Evolutionary conservation across 805 yeast species (phyloP), one percentile per base, ranked within the genome.

Genomic region (Candida railenensis): DNA sequence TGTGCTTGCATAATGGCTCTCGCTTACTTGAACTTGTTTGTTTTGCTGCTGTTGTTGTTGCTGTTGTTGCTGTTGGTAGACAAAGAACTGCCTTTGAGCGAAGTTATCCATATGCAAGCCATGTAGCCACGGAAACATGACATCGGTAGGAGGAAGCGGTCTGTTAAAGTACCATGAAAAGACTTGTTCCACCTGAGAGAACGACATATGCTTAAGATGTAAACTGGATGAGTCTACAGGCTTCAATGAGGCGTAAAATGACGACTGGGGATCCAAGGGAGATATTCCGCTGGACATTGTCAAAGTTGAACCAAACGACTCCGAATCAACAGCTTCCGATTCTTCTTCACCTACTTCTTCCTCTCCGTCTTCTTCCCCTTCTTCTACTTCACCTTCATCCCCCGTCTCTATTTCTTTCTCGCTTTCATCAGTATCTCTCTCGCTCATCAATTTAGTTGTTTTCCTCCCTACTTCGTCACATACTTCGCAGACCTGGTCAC

Each of bases 121-220:
- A 61, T 91, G 96, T 21, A 89, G 71, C 97, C 97, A 90, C 0
- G 97, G 97, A 56, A 90, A 91, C 76, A 91, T 80, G 9, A 58
- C 58, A 20, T 73, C 77, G 16, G 91, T 84, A 3, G 78, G 78
- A 0, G 97, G 96, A 3, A 72, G 58, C 1, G 67, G 64, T 16
- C 55, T 54, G 52, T 65, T 62, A 52, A 72, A 72, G 52, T 72
- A 72, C 69, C 72, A 68, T 16, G 49, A 44, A 47, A 71, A 69
- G 0, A 70, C 19, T 16, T 40, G 34, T 14, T 22, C 34, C 20
- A 40, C 34, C 19, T 40, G 37, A 4, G 43, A 12, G 22, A 40
- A 20, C n/a, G 43, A 15, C 11, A 40, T n/a, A 14, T 11, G 8
- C 36, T 32, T 40, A 20, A 32, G 4, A 4, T 12, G n/a, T 4